Conservation (phyloP, 805 yeast genomes). For the Clavispora vitiphila region DNA sequence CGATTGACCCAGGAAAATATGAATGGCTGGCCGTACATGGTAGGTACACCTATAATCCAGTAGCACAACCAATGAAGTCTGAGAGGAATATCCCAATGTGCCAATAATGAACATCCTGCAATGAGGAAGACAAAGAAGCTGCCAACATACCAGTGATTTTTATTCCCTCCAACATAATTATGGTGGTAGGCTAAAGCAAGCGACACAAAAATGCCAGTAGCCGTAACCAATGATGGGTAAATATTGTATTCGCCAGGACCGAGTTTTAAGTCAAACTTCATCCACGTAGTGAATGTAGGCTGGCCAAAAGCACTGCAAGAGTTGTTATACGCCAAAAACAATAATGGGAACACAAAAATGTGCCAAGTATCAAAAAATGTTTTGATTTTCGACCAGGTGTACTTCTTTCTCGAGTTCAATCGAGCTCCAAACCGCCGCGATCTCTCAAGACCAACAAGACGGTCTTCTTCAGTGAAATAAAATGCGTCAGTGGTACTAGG, state of each 20-base stretch:
- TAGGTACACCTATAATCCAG: constrained; percentile 43
- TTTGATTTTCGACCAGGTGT: constrained; percentile 37
- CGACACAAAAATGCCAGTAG: constrained; percentile 34
- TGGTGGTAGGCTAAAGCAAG: constrained; percentile 30
- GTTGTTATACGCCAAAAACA: constrained; percentile 36
- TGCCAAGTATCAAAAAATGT: constrained; percentile 47
- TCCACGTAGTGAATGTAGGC: constrained; percentile 45
- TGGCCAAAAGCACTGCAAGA: constrained; percentile 28
- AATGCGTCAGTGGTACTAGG: constrained; percentile 31
- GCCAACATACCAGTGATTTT: constrained; percentile 32
- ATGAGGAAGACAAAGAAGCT: constrained; percentile 35
- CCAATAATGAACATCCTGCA: constrained; percentile 39
- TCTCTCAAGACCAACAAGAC: constrained; percentile 43
- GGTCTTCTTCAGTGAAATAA: constrained; percentile 24
- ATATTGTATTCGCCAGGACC: constrained; percentile 32
- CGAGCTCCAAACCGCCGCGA: constrained; percentile 30
- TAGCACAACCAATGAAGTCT: constrained; percentile 49
- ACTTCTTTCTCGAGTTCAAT: constrained; percentile 33
- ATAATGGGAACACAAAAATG: constrained; percentile 38
- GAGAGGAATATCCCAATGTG: constrained; percentile 45
- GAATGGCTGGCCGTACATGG: constrained; percentile 51
- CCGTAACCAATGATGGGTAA: constrained; percentile 37
- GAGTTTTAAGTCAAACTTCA: constrained; percentile 30
- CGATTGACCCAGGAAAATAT: constrained; percentile 55
- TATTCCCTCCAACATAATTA: constrained; percentile 29